Conservation (phyloP, 805 yeast genomes). For the Hanseniaspora valbyensis region DNA sequence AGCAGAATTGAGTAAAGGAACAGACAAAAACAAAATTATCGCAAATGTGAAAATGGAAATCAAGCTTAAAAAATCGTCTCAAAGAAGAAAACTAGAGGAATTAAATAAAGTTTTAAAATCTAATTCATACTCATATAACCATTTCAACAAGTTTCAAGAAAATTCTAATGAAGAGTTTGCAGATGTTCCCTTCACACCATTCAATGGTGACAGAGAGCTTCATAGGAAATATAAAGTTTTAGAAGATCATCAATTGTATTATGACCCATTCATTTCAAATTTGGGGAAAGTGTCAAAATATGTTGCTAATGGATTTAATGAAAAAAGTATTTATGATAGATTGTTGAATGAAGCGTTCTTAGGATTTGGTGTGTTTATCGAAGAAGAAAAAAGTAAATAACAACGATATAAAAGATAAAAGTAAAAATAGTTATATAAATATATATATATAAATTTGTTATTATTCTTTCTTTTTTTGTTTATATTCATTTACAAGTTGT, state of each 20-base stretch:
- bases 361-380: conserved; percentile 76
- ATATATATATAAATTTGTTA: too few species aligned
- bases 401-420: background rate
- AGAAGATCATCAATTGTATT: conserved; percentile 33
- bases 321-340: conserved; percentile 57
- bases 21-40: conserved; percentile 39
- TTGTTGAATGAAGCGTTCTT: conserved; percentile 79
- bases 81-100: conserved; percentile 43
- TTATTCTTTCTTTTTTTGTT: too few species aligned
- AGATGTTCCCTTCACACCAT: conserved; percentile 80
- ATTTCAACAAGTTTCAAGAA: conserved; percentile 24
- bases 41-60: conserved; percentile 42
- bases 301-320: conserved; percentile 76
- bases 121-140: conserved; percentile 29
- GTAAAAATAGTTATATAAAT: too few species aligned
- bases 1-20: conserved; percentile 38
- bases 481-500: background rate
- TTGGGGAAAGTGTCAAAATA: conserved; percentile 49
- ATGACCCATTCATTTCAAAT: conserved; percentile 53
- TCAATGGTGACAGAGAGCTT: conserved; percentile 72
- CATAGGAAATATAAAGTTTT: conserved; percentile 41
- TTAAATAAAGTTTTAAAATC: conserved; percentile 31
- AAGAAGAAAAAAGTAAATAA: conserved; percentile 40
- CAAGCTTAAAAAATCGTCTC: conserved; percentile 48
- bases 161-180: conserved; percentile 22